Conservation (phyloP, 2,329 filamentous ascomycete genomes). For the Elsinoe batatas region DNA sequence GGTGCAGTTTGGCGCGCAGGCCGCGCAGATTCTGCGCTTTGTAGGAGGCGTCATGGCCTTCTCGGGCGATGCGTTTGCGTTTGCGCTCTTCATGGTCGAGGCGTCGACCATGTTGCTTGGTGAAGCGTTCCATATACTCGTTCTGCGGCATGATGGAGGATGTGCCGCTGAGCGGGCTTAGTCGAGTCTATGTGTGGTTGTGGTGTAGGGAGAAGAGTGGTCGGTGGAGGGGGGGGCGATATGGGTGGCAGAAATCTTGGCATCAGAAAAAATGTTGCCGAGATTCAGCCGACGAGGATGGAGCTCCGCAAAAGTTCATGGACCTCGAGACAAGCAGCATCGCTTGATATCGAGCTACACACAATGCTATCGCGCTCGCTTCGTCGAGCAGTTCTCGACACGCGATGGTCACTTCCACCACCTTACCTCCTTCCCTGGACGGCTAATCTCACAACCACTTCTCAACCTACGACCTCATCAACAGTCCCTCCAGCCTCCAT, state of each 20-base stretch:
- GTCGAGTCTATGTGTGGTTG: background rate
- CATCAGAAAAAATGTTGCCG: slow-evolving; percentile 12
- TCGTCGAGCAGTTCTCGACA: slow-evolving; percentile 54
- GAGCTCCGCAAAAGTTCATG: slow-evolving; percentile 6
- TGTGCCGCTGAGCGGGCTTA: background rate
- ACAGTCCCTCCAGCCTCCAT: slow-evolving; percentile 20
- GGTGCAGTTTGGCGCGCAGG: slow-evolving; percentile 82
- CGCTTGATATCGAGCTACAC: slow-evolving; percentile 15
- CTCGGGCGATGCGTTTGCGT: slow-evolving; percentile 79
- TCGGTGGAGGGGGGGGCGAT: slow-evolving; percentile 5
- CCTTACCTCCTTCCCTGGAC: slow-evolving; percentile 44
- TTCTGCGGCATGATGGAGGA: slow-evolving; percentile 59
- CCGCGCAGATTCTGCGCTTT: slow-evolving; percentile 91
- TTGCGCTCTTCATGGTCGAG: slow-evolving; percentile 80
- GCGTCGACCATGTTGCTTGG: slow-evolving; percentile 47
- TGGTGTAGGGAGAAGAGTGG: background rate
- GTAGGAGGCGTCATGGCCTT: slow-evolving; percentile 77
- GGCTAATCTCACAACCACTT: slow-evolving; percentile 36
- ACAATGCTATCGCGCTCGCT: slow-evolving; percentile 44
- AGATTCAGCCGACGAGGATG: slow-evolving; percentile 1
- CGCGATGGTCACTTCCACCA: slow-evolving; percentile 43
- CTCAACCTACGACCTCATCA: slow-evolving; percentile 29
- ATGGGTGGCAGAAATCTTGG: slow-evolving; percentile 12
- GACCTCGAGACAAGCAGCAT: background rate
- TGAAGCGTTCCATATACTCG: slow-evolving; percentile 66